These are phyloP conservation scores for Globisporangium nagaii DNA, from an alignment of 352 stramenopile species.

Conservation along the genomic window DNA sequence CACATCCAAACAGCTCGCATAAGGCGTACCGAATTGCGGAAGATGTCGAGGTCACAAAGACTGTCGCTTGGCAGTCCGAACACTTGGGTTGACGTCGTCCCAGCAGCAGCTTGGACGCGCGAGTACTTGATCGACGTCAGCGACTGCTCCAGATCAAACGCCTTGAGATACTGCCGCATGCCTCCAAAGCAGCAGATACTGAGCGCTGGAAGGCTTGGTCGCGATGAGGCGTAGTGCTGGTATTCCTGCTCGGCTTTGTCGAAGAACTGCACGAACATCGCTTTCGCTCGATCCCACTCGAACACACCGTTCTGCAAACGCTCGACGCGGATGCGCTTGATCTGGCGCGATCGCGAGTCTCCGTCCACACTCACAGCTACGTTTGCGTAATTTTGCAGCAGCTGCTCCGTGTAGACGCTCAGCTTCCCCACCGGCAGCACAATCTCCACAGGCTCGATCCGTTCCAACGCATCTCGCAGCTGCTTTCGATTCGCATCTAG, in stretches of 20 bases:
- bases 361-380: background rate
- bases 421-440: conserved; percentile 27
- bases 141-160: conserved; percentile 17
- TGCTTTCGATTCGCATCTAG: conserved; percentile 25
- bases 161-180: conserved; percentile 24
- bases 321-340: conserved; percentile 21
- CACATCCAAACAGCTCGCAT: background rate
- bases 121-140: conserved; percentile 23
- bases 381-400: conserved; percentile 24
- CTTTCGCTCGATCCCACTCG: conserved; percentile 9
- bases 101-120: conserved; percentile 4
- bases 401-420: conserved; percentile 34
- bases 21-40: conserved; percentile 27
- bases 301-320: conserved; percentile 19
- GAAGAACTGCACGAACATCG: conserved; percentile 3
- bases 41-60: conserved; percentile 31
- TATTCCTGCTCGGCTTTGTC: conserved; percentile 7
- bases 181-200: conserved; percentile 26
- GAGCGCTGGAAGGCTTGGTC: conserved; percentile 16
- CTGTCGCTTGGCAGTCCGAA: conserved; percentile 21
- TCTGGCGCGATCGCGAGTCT: background rate
- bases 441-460: conserved; percentile 39
- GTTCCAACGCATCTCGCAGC: conserved; percentile 18
- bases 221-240: background rate
- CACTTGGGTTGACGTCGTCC: background rate